Evolutionary conservation across 23 red algal species (phyloP).

Genomic region (Gracilariopsis chorda): DNA sequence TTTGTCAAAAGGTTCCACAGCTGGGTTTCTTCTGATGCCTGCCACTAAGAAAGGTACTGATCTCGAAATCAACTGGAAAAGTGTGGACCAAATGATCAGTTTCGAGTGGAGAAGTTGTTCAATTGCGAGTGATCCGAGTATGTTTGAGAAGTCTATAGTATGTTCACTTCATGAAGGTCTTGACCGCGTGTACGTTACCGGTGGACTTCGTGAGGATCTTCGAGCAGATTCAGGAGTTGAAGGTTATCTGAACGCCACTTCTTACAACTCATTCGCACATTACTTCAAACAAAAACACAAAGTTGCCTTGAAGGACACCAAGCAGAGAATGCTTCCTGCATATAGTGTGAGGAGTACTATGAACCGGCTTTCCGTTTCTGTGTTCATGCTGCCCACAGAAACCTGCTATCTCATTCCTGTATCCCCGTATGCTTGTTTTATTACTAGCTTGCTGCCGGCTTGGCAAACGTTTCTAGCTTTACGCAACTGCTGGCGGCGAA

Average conservation of each 20-base stretch:
- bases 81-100: neutral
- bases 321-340: slow-evolving; percentile 7
- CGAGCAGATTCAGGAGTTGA: slow-evolving; percentile 15
- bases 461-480: slow-evolving; percentile 64
- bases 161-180: slow-evolving; percentile 54
- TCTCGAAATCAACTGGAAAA: slow-evolving; percentile 20
- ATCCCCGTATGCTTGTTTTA: slow-evolving; percentile 13
- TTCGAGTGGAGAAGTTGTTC: slow-evolving; percentile 25
- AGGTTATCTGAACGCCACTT: slow-evolving; percentile 9
- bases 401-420: slow-evolving; percentile 24
- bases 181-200: slow-evolving; percentile 32
- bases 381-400: slow-evolving; percentile 55
- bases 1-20: neutral
- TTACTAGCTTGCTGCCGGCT: slow-evolving; percentile 30
- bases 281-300: slow-evolving; percentile 41
- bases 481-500: slow-evolving; percentile 40
- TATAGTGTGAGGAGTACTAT: slow-evolving; percentile 20
- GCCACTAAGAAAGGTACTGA: neutral
- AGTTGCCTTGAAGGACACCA: neutral
- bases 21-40: slow-evolving; percentile 46
- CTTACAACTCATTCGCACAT: slow-evolving; percentile 36
- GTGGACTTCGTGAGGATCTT: neutral
- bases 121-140: neutral
- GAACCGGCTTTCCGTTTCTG: neutral
- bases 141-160: slow-evolving; percentile 4